Evolutionary conservation across 2,329 filamentous ascomycete species (phyloP), one percentile per base, ranked within the genome.

Genomic region (Claviceps sp.): DNA sequence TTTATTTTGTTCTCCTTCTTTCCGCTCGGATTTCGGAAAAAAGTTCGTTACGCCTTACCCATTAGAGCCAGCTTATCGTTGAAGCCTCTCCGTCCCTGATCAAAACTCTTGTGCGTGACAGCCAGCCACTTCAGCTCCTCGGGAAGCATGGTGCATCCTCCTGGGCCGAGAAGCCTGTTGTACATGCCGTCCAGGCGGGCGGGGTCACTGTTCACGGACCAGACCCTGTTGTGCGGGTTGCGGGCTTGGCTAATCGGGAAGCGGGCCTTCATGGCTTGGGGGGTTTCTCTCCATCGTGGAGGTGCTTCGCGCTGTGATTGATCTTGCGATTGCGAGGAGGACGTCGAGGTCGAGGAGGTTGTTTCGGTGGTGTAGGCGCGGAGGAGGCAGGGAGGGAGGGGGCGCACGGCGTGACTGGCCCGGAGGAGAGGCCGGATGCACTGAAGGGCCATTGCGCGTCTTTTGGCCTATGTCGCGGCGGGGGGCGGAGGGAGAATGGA

Each of bases 61-160:
- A 95, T 73, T 63, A 87, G 89, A n/a, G 89, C 87, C 68, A 98
- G 73, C 56, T 88, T 81, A 63, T 96, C 91, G 67, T 98, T 98
- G 72, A 91, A 95, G 1, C 91, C 91, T 74, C 90, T 84, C 63
- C 89, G 77, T 50, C 90, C 93, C 64, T 97, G 89, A 65, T 98
- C 91, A 64, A 95, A 97, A 70, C 89, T 96, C 79, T 97, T 97
- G 69, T 97, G 93, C 58, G 93, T 98, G 52, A 98, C 81, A 34
- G 90, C 90, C 62, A 97, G 73, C 93, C 93, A 98, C 72, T 96
- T 97, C 56, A 93, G 76, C 71, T 98, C 91, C 16, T 96, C 90
- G 2, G 85, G 83, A 53, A 98, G 74, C 65, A 93, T 67, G 60
- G 77, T 79, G 59, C 86, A 80, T 53, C 87, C 87, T 46, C 78